Evolutionary conservation across 345 rosid genomes (phyloP).

Genomic region (Rubroshorea leprosula): DNA sequence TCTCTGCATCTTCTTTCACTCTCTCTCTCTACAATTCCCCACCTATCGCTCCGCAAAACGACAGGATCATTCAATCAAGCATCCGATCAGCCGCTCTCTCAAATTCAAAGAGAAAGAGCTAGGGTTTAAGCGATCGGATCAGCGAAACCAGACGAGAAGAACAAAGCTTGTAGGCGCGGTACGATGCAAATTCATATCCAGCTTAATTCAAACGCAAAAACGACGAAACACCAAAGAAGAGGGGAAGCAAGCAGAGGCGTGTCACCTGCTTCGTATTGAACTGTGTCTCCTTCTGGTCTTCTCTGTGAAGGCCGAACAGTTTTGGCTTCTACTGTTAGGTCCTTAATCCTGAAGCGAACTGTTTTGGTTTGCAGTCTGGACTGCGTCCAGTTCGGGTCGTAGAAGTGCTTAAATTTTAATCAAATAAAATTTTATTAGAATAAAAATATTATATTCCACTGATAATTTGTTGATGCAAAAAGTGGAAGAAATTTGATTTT

Average conservation of each 20-base stretch:
- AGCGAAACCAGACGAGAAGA: neutral
- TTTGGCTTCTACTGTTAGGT: too few species aligned
- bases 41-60: too few species aligned
- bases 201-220: slow-evolving; percentile 2
- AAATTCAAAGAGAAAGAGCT: too few species aligned
- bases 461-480: too few species aligned
- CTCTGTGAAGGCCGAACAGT: neutral
- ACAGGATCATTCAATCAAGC: slow-evolving; percentile 4
- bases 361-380: too few species aligned
- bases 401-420: too few species aligned
- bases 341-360: too few species aligned
- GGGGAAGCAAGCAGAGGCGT: slow-evolving; percentile 10
- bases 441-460: too few species aligned
- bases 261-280: slow-evolving; percentile 16
- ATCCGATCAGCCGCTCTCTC: neutral
- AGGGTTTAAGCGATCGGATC: slow-evolving; percentile 29
- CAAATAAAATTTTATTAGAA: too few species aligned
- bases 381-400: too few species aligned
- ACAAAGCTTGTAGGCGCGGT: slow-evolving; percentile 9
- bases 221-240: slow-evolving; percentile 20
- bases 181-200: neutral
- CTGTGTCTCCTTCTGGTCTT: neutral
- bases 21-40: slow-evolving; percentile 7
- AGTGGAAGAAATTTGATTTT: too few species aligned
- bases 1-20: slow-evolving; percentile 58